These are phyloP conservation scores for Aspergillus eucalypticola DNA, from an alignment of 2,329 filamentous ascomycete genomes.

Conservation along the genomic window DNA sequence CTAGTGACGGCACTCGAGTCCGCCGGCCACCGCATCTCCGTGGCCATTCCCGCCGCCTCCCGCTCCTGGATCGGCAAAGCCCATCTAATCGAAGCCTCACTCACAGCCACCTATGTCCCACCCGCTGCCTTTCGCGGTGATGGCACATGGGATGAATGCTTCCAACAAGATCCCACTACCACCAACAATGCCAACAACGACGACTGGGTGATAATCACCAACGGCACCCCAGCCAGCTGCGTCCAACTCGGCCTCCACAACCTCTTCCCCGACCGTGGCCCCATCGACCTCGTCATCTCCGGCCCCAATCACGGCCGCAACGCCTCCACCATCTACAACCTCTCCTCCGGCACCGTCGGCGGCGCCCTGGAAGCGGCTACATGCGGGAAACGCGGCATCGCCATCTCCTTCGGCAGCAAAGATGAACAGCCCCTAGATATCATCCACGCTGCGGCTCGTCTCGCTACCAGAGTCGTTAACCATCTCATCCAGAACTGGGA, in stretches of 20 bases:
- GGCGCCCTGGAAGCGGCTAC: constrained; percentile 73
- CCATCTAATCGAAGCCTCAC: constrained; percentile 82
- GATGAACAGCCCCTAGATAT: constrained; percentile 74
- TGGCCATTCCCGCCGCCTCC: constrained; percentile 83
- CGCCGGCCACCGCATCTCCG: constrained; percentile 78
- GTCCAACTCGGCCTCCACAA: constrained; percentile 76
- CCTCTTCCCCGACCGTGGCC: constrained; percentile 67
- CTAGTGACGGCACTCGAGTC: constrained; percentile 67
- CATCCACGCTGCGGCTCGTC: constrained; percentile 70
- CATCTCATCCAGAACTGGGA: constrained; percentile 72
- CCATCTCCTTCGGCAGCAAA: constrained; percentile 80
- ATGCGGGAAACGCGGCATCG: constrained; percentile 68
- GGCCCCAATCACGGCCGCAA: constrained; percentile 80
- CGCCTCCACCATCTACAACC: constrained; percentile 73
- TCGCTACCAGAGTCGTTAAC: constrained; percentile 73
- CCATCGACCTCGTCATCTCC: constrained; percentile 71
- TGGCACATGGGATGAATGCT: constrained; percentile 52
- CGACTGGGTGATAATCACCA: constrained; percentile 71
- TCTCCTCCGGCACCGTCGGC: constrained; percentile 74
- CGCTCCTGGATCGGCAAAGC: constrained; percentile 96
- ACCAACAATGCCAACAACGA: constrained; percentile 43
- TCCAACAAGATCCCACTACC: constrained; percentile 26
- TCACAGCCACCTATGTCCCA: constrained; percentile 78
- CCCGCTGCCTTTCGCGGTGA: constrained; percentile 56
- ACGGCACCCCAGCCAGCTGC: constrained; percentile 74